A percentile compares a stretch with the other conserved stretches of the same genome.
Conservation (phyloP, 331 rosid species). For the Malus hybrid region DNA sequence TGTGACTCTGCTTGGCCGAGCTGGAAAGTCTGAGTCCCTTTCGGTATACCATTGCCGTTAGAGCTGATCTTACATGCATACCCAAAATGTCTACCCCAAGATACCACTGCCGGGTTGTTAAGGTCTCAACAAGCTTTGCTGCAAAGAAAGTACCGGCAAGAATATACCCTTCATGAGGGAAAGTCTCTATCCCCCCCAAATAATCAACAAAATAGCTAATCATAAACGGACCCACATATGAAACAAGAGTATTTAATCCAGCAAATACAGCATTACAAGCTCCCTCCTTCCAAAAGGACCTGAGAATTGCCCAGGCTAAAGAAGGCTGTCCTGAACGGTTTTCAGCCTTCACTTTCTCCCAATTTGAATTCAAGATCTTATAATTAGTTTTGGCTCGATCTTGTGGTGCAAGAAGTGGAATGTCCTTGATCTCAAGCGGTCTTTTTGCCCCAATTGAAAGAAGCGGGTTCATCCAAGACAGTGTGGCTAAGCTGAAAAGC, state of each 20-base stretch:
- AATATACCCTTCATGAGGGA: constrained; percentile 79
- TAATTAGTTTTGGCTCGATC: constrained; percentile 82
- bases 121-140: constrained; percentile 88
- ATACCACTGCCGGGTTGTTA: constrained; percentile 96
- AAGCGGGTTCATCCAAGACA: constrained; percentile 81
- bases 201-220: constrained; percentile 94
- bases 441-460: constrained; percentile 88
- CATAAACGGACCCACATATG: constrained; percentile 93
- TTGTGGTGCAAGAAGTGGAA: constrained; percentile 83
- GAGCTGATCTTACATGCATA: constrained; percentile 94
- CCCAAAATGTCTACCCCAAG: constrained; percentile 97
- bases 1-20: constrained; percentile 88
- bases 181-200: constrained; percentile 75
- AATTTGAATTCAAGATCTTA: constrained; percentile 64
- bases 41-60: constrained; percentile 87
- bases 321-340: constrained; percentile 53
- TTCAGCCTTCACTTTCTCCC: constrained; percentile 92
- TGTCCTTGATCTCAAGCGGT: constrained; percentile 95
- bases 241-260: constrained; percentile 80
- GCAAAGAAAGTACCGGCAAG: constrained; percentile 84
- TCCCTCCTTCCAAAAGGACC: constrained; percentile 92
- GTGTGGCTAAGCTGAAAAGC: constrained; percentile 64
- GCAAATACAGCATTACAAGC: constrained; percentile 92
- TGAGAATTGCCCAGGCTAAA: constrained; percentile 85
- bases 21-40: constrained; percentile 94